A percentile compares a stretch with the other conserved stretches of the same genome.
Evolutionary conservation across 176 grass and related monocot genomes (phyloP).

Genomic region (Eragrostis curvula): DNA sequence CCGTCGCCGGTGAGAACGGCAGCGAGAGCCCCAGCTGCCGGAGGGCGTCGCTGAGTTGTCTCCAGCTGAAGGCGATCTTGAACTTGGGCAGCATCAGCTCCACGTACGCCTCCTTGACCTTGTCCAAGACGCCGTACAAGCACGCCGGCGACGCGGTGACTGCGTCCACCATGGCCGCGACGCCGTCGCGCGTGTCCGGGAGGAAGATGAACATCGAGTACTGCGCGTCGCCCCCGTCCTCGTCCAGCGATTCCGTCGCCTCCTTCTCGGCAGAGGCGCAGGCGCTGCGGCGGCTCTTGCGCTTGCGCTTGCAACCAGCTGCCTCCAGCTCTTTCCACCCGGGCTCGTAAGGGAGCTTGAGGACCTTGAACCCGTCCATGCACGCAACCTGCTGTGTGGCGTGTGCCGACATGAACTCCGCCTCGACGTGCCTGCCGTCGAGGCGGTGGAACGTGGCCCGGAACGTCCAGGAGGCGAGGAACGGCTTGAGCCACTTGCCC

Average conservation of each 20-base stretch:
- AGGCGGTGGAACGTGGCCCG: background rate
- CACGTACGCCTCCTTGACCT: background rate
- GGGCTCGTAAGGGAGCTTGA: slow-evolving; percentile 18
- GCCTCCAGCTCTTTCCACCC: background rate
- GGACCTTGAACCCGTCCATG: slow-evolving; percentile 23
- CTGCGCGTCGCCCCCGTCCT: background rate
- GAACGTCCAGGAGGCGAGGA: fast-evolving
- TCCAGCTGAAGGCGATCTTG: slow-evolving; percentile 2
- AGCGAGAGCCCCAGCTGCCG: slow-evolving; percentile 16
- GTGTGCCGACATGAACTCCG: background rate
- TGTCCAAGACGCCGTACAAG: background rate
- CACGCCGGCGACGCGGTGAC: background rate
- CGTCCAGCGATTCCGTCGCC: background rate
- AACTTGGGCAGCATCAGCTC: background rate
- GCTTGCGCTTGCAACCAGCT: too few relatives aligned
- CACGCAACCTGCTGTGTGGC: fast-evolving
- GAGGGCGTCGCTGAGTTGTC: background rate
- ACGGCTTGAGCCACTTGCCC: background rate
- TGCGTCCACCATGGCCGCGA: background rate
- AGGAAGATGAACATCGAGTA: slow-evolving; percentile 42
- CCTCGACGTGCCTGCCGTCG: background rate
- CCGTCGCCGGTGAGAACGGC: slow-evolving; percentile 4
- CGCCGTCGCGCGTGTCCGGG: background rate
- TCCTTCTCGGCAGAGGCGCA: too few relatives aligned
- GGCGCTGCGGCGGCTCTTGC: background rate